Base-by-base conservation (phyloP, 2,329 filamentous ascomycete genomes). In the Fusarium protoensiforme region DNA sequence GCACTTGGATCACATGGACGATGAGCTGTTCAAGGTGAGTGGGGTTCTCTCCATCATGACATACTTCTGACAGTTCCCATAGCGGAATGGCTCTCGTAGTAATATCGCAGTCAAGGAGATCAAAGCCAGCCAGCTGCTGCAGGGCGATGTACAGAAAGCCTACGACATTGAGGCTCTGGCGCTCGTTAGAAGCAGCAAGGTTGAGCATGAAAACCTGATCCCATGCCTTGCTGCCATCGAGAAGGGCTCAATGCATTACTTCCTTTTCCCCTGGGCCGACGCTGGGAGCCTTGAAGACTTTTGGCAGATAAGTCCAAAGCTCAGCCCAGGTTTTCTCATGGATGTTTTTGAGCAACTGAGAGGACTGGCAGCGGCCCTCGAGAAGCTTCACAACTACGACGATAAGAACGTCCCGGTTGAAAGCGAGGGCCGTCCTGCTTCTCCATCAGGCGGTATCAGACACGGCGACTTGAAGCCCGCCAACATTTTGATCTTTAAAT, bases 181-280 rank as follows among this genome's bases (percentile, higher is more conserved):
- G 2, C 31, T 69, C 3, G 58, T 36, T 1, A 67, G 51, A 7
- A 53, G 48, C 9, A 43, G 63, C 4, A 22, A 67, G 16, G 58
- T 69, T 0, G 51, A 59, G 6, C 64, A 67, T 10, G 27, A 29
- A 5, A 41, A 69, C 33, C 18, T 69, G 18, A 39, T 63, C 5
- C 58, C 64, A 13, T 63, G 58, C 8, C 35, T 69, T 13, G 67
- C 67, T 4, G 58, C 67, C 9, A 54, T 66, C 7, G 58, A 67
- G 24, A 67, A 60, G n/a, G 59, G 64, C 2, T 54, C 41, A 4
- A 58, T 36, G 14, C 38, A 67, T 14, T 70, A 68, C 29, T 67
- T 70, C 2, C n/a, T 70, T 1, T 70, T 70, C 20, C 67, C 67
- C 0, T 70, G 67, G 67, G 67, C 67, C 1, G 56, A 64, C 16